Evolutionary conservation across 495 filamentous ascomycete species (phyloP).

Genomic region (Penicillium argentinense): DNA sequence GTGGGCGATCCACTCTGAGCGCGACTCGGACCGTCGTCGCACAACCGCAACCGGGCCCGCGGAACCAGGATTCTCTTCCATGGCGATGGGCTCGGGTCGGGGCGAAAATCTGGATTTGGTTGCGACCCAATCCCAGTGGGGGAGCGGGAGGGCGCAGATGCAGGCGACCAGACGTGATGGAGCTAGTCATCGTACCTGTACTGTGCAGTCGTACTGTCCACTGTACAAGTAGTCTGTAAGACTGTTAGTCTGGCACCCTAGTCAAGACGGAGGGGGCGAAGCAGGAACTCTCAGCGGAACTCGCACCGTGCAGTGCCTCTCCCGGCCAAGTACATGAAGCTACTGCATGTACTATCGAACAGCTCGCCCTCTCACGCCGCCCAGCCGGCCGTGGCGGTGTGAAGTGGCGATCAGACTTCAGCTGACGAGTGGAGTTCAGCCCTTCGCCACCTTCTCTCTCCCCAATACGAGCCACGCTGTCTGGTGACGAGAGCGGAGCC

Average conservation of each 20-base stretch:
- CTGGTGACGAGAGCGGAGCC: slow-evolving; percentile 24
- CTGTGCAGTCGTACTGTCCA: too few relatives aligned
- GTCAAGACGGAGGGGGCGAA: background rate
- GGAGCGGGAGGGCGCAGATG: background rate
- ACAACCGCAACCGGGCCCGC: slow-evolving; percentile 37
- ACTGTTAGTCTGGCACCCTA: too few relatives aligned
- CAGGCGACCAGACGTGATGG: too few relatives aligned
- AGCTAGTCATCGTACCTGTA: too few relatives aligned
- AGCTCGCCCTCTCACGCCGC: slow-evolving; percentile 3
- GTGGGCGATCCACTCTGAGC: slow-evolving; percentile 2
- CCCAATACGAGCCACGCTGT: slow-evolving; percentile 15
- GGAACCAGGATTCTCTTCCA: slow-evolving; percentile 30
- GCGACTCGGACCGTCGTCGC: slow-evolving; percentile 30
- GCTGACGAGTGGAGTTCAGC: slow-evolving; percentile 30
- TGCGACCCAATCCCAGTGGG: slow-evolving; percentile 9
- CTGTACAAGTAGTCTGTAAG: too few relatives aligned
- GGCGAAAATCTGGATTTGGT: slow-evolving; percentile 18
- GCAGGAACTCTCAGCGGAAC: background rate
- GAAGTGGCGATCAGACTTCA: slow-evolving; percentile 36
- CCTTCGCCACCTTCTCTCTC: slow-evolving; percentile 22
- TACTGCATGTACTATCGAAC: slow-evolving; percentile 29
- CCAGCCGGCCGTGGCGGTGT: slow-evolving; percentile 21
- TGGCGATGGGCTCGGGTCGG: slow-evolving; percentile 34
- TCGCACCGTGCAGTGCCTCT: slow-evolving; percentile 8
- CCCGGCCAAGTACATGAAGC: slow-evolving; percentile 23